Evolutionary conservation across 2,329 filamentous ascomycete genomes (phyloP).

Genomic region (Sporothrix globosa): DNA sequence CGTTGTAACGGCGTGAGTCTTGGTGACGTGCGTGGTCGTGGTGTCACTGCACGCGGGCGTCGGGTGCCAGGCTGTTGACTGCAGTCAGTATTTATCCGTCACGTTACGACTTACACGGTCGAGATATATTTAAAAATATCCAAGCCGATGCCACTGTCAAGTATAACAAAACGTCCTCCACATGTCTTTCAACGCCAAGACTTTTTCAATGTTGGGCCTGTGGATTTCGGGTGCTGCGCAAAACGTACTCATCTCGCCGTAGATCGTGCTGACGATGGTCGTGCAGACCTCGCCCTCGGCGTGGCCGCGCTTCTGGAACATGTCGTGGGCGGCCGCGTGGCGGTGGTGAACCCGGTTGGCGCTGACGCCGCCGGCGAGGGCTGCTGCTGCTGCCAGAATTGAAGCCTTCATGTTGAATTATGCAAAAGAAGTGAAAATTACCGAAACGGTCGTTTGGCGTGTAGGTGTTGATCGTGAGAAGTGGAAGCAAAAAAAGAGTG

Average conservation of each 20-base stretch:
- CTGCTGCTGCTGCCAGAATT: constrained; percentile 67
- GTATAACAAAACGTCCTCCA: too few relatives aligned
- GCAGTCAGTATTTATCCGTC: neutral
- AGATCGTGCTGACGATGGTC: constrained; percentile 73
- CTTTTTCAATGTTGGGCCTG: neutral
- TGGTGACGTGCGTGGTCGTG: constrained; percentile 25
- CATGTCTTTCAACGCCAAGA: neutral
- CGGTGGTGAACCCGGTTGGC: constrained; percentile 61
- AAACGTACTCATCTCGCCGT: constrained; percentile 58
- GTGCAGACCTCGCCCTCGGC: constrained; percentile 61
- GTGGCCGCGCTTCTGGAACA: constrained; percentile 56
- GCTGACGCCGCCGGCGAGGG: constrained; percentile 59
- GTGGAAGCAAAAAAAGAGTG: constrained; percentile 48
- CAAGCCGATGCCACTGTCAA: too few relatives aligned
- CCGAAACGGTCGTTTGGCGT: constrained; percentile 34
- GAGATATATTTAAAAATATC: neutral
- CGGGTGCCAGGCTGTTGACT: constrained; percentile 20
- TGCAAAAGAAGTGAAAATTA: constrained; percentile 34
- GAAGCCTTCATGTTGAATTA: constrained; percentile 71
- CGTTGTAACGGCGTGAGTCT: constrained; percentile 12
- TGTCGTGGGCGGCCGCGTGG: constrained; percentile 52
- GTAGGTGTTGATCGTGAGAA: constrained; percentile 37
- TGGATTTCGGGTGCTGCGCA: neutral
- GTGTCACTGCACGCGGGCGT: constrained; percentile 22
- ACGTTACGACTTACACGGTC: neutral